These are phyloP conservation scores for Chamaecyparis obtusa DNA, from an alignment of 75 land plant species.

Conservation along the genomic window DNA sequence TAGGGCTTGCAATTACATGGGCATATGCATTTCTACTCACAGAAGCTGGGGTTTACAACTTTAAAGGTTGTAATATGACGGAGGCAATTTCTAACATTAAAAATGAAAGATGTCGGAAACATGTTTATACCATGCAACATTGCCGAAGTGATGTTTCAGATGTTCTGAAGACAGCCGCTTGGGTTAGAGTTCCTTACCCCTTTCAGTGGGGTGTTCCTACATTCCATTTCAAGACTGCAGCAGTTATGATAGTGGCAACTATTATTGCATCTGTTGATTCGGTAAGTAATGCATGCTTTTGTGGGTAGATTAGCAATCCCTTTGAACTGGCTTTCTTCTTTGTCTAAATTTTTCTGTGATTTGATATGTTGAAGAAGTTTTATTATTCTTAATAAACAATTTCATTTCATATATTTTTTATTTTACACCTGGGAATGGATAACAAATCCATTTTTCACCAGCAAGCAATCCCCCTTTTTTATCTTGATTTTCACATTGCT, in stretches of 20 bases:
- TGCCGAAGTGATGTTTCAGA: conserved; percentile 88
- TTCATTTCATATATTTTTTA: not conserved
- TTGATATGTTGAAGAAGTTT: not conserved
- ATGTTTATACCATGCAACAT: conserved; percentile 68
- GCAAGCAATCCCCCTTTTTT: not conserved
- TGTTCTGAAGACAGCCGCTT: conserved; percentile 66
- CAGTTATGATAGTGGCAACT: conserved; percentile 77
- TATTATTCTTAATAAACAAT: not conserved
- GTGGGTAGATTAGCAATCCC: not conserved
- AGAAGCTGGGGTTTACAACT: conserved; percentile 78
- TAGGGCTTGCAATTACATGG: conserved; percentile 81
- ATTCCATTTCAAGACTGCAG: conserved; percentile 64
- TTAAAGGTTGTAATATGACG: conserved; percentile 66
- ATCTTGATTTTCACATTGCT: not conserved
- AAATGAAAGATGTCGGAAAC: conserved; percentile 56
- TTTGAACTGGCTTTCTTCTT: not conserved
- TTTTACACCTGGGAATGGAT: not conserved
- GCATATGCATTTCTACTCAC: conserved; percentile 90
- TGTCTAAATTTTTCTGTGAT: not conserved
- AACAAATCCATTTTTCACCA: not conserved
- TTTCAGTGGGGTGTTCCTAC: conserved; percentile 95
- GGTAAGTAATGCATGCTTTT: conserved; percentile 46
- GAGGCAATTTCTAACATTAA: conserved; percentile 60
- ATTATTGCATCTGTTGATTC: conserved; percentile 95
- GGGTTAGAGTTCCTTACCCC: conserved; percentile 95